These are phyloP conservation scores for Sechiopsis laciniata DNA, from an alignment of 306 rosid genomes.

Conservation along the genomic window DNA sequence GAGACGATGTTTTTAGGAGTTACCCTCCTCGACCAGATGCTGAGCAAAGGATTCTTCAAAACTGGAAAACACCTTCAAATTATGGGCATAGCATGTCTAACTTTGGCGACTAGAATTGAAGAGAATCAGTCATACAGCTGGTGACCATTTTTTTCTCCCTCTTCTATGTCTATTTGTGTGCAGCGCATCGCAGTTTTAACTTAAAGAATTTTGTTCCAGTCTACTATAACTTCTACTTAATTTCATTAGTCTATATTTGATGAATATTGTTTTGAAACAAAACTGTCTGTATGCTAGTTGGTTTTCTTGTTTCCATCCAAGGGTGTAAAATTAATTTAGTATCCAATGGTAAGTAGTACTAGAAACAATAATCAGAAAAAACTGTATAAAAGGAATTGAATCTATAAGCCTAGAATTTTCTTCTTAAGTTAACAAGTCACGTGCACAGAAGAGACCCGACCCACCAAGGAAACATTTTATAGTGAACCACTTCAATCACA, in stretches of 20 bases:
- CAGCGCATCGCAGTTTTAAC: slow-evolving; percentile 7
- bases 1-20: slow-evolving; percentile 86
- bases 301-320: not conserved
- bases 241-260: not conserved
- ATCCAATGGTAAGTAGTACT: not conserved
- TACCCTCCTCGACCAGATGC: slow-evolving; percentile 67
- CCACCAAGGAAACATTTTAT: not conserved
- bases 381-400: slow-evolving; percentile 2
- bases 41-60: slow-evolving; percentile 75
- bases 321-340: not conserved
- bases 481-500: not conserved
- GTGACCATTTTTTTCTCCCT: slow-evolving; percentile 26
- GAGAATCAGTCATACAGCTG: slow-evolving; percentile 79
- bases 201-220: not conserved
- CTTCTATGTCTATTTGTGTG: not conserved
- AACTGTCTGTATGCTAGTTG: not conserved
- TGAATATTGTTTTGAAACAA: slow-evolving; percentile 11
- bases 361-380: not conserved
- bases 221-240: not conserved
- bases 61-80: slow-evolving; percentile 49
- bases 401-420: not conserved
- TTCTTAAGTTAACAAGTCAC: not conserved
- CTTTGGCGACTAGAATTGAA: slow-evolving; percentile 81
- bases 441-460: not conserved
- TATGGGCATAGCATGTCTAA: slow-evolving; percentile 75